Evolutionary conservation across 768 basidiomycete genomes (phyloP), one percentile per base, ranked within the genome.

Genomic region (Lentinus brumalis): DNA sequence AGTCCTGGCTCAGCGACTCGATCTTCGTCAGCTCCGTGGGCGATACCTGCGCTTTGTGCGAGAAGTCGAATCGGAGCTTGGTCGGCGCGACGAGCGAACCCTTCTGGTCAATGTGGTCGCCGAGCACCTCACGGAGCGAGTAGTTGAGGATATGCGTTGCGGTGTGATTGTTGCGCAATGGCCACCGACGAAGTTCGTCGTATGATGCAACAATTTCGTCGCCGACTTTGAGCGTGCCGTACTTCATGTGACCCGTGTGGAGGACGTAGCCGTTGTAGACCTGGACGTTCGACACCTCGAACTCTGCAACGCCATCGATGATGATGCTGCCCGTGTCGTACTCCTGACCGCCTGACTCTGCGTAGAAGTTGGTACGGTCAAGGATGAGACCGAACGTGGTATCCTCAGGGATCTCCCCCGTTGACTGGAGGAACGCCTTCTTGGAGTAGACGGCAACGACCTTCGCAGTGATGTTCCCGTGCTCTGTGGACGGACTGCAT

Each of bases 61-160:
- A 96, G 75, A 98, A 99, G 75, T 99, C 97, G 76, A 99, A 99
- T 16, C 97, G 93, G 29, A 99, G 85, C 75, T 97, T 98, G 26
- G 88, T 86, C 0, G 95, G 94, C 1, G 97, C 95, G 63, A 99
- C 97, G 49, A 99, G 86, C 4, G 97, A 98, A 35, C 97, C 97
- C 72, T 92, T 97, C 73, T 99, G 97, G 74, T 98, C 97, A 61
- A 98, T 89, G 70, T 98, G 97, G 72, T 98, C 95, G 29, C 97
- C 97, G 11, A 98, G 86, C 11, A 94, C 85, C 70, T 98, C 97
- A 39, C 97, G 91, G 3, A 99, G 84, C 55, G 80, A 85, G 70
- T 82, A 99, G 79, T 99, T 99, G 67, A 99, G 90, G 67, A 99
- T 97, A 73, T 99, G 97, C 0, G 97, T 99, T 21, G 89, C 97